phyloP scores from a whole-genome alignment of 306 rosid species.

The Morella rubra region DNA sequence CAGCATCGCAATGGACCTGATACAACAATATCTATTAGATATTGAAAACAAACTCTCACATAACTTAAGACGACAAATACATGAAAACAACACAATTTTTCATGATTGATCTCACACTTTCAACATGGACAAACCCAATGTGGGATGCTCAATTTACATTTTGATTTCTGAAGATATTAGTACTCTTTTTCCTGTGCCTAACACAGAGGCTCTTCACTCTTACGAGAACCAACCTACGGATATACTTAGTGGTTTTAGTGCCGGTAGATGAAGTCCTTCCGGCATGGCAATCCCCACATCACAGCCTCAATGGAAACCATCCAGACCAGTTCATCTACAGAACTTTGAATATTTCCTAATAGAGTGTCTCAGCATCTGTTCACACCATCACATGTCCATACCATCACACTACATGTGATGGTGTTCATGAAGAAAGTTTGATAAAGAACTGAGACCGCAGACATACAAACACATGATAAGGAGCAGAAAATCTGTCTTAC shows the following conservation, averaged over 20 bases:
- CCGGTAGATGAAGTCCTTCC: neutral
- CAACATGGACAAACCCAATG: neutral
- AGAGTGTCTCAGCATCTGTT: neutral
- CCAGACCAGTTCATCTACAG: neutral
- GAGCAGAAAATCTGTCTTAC: neutral
- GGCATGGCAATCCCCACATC: neutral
- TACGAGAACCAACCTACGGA: too few relatives aligned
- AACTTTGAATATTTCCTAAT: neutral
- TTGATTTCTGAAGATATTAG: neutral
- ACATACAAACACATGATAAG: neutral
- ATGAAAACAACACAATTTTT: neutral
- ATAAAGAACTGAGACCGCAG: neutral
- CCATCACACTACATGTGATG: neutral
- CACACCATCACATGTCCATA: neutral
- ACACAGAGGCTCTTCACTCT: neutral
- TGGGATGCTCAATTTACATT: neutral
- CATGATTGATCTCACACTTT: neutral
- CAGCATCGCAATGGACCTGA: conserved; percentile 41
- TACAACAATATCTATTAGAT: conserved; percentile 30
- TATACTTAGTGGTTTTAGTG: neutral
- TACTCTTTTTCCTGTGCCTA: neutral
- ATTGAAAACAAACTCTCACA: neutral
- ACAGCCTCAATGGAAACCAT: neutral
- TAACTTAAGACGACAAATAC: neutral
- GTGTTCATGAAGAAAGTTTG: neutral